Base-by-base conservation (phyloP, 768 basidiomycete species). In the Amylocystis lapponica region DNA sequence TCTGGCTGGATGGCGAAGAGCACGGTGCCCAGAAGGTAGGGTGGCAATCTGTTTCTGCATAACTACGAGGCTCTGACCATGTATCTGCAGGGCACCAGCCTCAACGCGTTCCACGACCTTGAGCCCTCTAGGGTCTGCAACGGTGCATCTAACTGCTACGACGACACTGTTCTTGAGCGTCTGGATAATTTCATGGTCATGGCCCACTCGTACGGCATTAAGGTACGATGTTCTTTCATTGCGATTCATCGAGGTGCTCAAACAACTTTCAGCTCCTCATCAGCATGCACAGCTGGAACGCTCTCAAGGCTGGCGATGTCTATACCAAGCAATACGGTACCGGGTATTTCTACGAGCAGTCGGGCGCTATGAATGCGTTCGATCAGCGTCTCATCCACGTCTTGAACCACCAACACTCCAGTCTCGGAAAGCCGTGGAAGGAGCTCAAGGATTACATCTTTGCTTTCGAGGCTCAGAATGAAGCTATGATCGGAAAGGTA, bases 101-200 rank as follows among this genome's bases (percentile, higher is more conserved):
- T 62, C 41, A 50, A 48, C 34, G 35, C 52, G 3, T 64, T 63
- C 37, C 56, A 53, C 1, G 64, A 64, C 44, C 55, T 68, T 14
- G 66, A 68, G 47, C 60, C 64, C 9, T 59, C 46, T 20, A 51
- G 49, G 5, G 58, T 66, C 23, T 58, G 63, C 60, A 29, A 63
- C 53, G 43, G 56, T 7, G 50, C 30, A 23, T 34, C 36, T 12
- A 48, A 46, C 2, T 58, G 54, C 43, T 70, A 68, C 50, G 49
- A 68, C 47, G 62, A 63, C 42, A 63, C 62, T 1, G 57, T 67
- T 12, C 51, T 69, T 12, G 52, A 67, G 30, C 54, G 53, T 13
- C 55, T 68, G 16, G 66, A 70, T 50, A 62, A 63, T 23, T 54
- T 70, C 38, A 70, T 70, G 67, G 47, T 67, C 31, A 64, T 64